Evolutionary conservation across 2,329 filamentous ascomycete species (phyloP).

Genomic region (Neospermospora avenae): DNA sequence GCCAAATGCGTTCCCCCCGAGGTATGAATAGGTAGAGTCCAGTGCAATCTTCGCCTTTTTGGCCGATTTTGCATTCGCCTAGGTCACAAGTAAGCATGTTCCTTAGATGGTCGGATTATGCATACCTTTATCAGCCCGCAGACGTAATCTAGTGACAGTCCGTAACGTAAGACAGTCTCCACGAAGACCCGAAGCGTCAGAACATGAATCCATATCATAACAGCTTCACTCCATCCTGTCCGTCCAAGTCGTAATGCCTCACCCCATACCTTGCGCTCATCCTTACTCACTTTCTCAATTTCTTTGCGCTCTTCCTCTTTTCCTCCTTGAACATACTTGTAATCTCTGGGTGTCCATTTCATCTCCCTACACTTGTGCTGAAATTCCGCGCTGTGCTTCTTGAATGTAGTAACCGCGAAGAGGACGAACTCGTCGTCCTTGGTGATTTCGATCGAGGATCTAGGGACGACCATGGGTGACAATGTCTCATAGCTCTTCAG

Average conservation of each 20-base stretch:
- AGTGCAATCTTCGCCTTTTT: conserved; percentile 78
- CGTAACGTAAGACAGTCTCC: conserved; percentile 95
- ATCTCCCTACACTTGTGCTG: conserved; percentile 87
- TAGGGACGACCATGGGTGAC: conserved; percentile 87
- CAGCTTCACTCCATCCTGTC: conserved; percentile 92
- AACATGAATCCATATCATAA: conserved; percentile 95
- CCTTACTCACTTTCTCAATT: conserved; percentile 73
- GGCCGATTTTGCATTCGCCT: conserved; percentile 80
- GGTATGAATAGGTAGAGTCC: conserved; percentile 82
- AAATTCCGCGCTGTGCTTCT: conserved; percentile 85
- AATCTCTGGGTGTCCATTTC: conserved; percentile 93
- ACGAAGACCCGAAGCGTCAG: conserved; percentile 91
- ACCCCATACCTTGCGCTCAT: conserved; percentile 89
- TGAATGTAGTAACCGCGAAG: conserved; percentile 88
- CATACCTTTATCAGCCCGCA: conserved; percentile 80
- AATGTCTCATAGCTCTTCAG: conserved; percentile 85
- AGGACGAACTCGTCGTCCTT: conserved; percentile 87
- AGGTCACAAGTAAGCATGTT: conserved; percentile 22
- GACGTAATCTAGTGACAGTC: conserved; percentile 85
- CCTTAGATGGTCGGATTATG: neutral
- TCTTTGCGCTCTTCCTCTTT: conserved; percentile 87
- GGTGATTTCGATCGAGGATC: conserved; percentile 75
- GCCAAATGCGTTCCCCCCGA: conserved; percentile 91
- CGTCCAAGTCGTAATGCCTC: conserved; percentile 83
- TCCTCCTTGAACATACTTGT: conserved; percentile 87